Conservation (phyloP, 495 filamentous ascomycete genomes). For the Trichoderma virens region DNA sequence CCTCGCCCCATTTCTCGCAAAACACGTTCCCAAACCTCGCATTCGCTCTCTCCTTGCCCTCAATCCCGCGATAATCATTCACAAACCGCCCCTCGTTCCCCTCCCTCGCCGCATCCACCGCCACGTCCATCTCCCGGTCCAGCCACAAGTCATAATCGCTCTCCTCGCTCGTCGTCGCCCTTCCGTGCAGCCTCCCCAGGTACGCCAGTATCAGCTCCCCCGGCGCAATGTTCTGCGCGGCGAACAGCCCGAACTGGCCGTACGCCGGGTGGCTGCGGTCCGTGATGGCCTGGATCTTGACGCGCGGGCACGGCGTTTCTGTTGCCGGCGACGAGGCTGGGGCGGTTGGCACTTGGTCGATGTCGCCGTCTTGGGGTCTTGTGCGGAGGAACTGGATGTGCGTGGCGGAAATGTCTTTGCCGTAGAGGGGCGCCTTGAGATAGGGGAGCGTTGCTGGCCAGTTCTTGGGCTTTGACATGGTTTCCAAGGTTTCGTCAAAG, state of each 20-base stretch:
- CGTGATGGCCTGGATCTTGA: constrained; percentile 48
- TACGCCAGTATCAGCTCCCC: constrained; percentile 57
- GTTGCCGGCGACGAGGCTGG: constrained; percentile 23
- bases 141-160: constrained; percentile 64
- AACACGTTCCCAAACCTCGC: constrained; percentile 54
- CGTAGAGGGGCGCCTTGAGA: constrained; percentile 43
- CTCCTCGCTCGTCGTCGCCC: constrained; percentile 23
- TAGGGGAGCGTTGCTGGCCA: constrained; percentile 52
- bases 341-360: constrained; percentile 10
- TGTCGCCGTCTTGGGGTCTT: constrained; percentile 20
- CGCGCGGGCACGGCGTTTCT: constrained; percentile 36
- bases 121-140: constrained; percentile 48
- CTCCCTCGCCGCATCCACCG: constrained; percentile 51
- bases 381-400: constrained; percentile 31
- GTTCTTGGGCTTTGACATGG: constrained; percentile 36
- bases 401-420: constrained; percentile 31
- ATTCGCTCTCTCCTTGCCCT: constrained; percentile 36
- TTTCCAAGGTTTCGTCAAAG: neutral
- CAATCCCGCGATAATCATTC: constrained; percentile 66
- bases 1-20: constrained; percentile 38
- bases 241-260: constrained; percentile 61
- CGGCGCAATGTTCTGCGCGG: constrained; percentile 46
- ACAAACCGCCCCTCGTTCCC: constrained; percentile 68
- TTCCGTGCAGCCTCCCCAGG: constrained; percentile 51
- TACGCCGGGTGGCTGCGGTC: constrained; percentile 51